Evolutionary conservation across 1,284 basidiomycete genomes (phyloP), one percentile per base, ranked within the genome.

Genomic region (Tausonia pullulans): DNA sequence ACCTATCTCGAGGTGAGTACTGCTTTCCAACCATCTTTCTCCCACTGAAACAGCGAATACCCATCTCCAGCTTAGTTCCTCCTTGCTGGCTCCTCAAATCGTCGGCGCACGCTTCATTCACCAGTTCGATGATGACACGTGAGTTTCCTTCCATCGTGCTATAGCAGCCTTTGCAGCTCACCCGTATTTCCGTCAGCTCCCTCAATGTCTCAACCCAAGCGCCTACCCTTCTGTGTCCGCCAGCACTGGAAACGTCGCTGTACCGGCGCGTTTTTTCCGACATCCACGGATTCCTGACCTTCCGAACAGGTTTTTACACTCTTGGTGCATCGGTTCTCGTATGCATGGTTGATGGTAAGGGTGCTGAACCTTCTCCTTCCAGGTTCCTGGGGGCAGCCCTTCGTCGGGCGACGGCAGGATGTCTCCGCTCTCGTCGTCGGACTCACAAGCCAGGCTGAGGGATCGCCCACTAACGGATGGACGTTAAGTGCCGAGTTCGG

Each of bases 291-390:
- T 65, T 54, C 40, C 39, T 60, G 46, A 65, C 75, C 51, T 72
- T 76, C 64, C 74, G 76, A 51, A 72, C 76, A 5, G 80, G 80
- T 2, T 77, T 76, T 63, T 80, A 72, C 68, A 70, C 71, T 1
- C 62, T 79, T 10, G 75, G 76, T 11, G 0, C 27, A 27, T 27
- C 27, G 27, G 27, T 27, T 51, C 11, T 51, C 11, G 49, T 11
- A 2, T 51, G 49, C 49, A 11, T n/a, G n/a, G 49, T 11, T 11
- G 49, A 51, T n/a, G 49, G n/a, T 27, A 27, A 27, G 27, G 27
- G 27, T 27, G 27, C 27, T 27, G 27, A 27, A 27, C 27, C 27
- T 27, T 27, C 27, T 27, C 27, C 27, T 27, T 27, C 27, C 27
- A 27, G 70, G 27, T 27, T 27, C 73, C 3, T 80, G 79, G 79